phyloP scores from a whole-genome alignment of 176 grass and related monocot species.

The Poa pratensis region DNA sequence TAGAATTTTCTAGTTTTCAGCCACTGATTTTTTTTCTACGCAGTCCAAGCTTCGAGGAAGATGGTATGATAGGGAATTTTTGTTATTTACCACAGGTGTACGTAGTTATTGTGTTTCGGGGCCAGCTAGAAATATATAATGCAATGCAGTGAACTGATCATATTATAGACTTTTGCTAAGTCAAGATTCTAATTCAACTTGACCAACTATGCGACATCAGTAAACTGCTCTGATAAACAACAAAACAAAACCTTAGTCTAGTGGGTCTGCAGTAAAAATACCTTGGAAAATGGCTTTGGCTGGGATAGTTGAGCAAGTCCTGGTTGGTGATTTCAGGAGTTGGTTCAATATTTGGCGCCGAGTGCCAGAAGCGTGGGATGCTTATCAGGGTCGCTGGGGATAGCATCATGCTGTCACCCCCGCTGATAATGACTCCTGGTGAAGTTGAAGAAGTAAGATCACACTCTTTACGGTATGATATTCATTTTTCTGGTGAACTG shows the following conservation, averaged over 20 bases:
- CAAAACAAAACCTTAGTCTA: neutral
- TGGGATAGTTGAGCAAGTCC: neutral
- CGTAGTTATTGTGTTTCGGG: neutral
- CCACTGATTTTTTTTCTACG: neutral
- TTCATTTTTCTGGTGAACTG: neutral
- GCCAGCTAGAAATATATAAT: neutral
- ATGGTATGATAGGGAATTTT: neutral
- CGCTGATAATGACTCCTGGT: constrained; percentile 65
- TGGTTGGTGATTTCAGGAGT: constrained; percentile 66
- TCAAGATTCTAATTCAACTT: neutral
- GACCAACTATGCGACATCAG: neutral
- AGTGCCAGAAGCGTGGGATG: constrained; percentile 93
- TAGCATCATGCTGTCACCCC: constrained; percentile 94
- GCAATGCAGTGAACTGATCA: neutral
- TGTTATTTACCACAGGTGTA: neutral
- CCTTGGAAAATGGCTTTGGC: neutral
- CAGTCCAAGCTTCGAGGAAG: neutral
- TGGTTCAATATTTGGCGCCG: constrained; percentile 78
- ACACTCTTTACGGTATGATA: neutral
- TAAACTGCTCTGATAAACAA: neutral
- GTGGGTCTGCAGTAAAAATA: neutral
- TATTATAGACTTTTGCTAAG: neutral
- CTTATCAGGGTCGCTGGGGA: constrained; percentile 86
- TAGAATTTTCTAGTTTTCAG: neutral
- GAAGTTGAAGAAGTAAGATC: constrained; percentile 90